phyloP scores from a whole-genome alignment of 2,329 filamentous ascomycete genomes.

The Fusarium sp. region DNA sequence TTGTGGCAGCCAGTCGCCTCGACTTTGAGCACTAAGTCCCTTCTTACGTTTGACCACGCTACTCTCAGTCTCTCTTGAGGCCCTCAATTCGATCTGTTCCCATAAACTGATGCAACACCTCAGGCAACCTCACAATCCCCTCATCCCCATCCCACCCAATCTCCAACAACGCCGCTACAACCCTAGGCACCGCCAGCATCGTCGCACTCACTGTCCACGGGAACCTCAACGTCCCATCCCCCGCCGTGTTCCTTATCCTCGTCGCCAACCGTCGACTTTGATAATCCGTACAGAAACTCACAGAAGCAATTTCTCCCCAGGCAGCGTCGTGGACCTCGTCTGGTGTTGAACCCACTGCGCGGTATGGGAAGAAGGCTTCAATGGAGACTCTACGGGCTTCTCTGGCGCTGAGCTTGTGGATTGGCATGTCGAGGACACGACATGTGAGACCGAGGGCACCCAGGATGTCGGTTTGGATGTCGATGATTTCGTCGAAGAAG shows the following conservation, averaged over 20 bases:
- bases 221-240: not conserved
- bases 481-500: not conserved
- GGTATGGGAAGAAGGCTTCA: not conserved
- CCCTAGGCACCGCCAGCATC: not conserved
- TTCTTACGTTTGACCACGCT: rapidly evolving
- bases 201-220: not conserved
- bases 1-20: too few relatives aligned
- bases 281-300: not conserved
- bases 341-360: rapidly evolving
- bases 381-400: not conserved
- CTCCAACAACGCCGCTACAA: not conserved
- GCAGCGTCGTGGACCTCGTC: not conserved
- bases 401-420: not conserved
- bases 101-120: not conserved
- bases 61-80: rapidly evolving
- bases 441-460: not conserved
- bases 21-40: too few relatives aligned
- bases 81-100: not conserved
- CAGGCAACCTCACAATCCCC: not conserved
- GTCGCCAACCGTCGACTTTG: not conserved
- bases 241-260: rapidly evolving
- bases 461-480: not conserved
- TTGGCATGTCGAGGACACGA: not conserved
- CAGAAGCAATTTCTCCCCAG: not conserved
- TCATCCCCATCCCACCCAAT: not conserved